These are phyloP conservation scores for Mycena filopes DNA, from an alignment of 768 basidiomycete genomes.

Conservation along the genomic window DNA sequence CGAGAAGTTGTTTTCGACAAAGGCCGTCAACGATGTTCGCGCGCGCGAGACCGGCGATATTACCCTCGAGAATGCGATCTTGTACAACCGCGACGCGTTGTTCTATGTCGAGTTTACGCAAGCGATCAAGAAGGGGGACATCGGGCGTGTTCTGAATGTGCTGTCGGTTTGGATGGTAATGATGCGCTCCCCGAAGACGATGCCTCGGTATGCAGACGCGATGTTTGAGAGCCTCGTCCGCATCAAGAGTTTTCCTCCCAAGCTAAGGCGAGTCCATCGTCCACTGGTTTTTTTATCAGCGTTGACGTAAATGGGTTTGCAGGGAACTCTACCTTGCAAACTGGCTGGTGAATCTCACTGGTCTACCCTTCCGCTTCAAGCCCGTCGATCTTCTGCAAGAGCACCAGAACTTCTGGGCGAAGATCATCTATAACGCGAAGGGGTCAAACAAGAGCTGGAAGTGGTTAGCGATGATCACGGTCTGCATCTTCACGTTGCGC, in stretches of 20 bases:
- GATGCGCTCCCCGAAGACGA: constrained; percentile 25
- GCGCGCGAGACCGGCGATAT: background rate
- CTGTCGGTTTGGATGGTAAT: constrained; percentile 30
- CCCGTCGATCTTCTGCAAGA: constrained; percentile 26
- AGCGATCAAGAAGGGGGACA: constrained; percentile 36
- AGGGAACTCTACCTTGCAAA: no score
- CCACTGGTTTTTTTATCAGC: no score
- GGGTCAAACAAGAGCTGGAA: constrained; percentile 27
- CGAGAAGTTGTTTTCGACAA: constrained; percentile 25
- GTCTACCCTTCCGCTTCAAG: constrained; percentile 15
- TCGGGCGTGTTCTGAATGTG: constrained; percentile 33
- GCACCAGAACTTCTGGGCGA: background rate
- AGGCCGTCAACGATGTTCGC: constrained; percentile 2
- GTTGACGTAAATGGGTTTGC: no score
- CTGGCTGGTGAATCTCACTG: no score
- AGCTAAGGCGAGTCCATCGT: constrained; percentile 8
- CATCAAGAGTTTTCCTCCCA: constrained; percentile 7
- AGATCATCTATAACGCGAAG: constrained; percentile 15
- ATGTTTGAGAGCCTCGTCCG: constrained; percentile 19
- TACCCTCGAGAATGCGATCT: constrained; percentile 23
- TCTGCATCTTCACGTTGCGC: constrained; percentile 26
- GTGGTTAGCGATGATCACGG: constrained; percentile 31
- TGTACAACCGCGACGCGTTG: constrained; percentile 35
- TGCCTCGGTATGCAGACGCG: constrained; percentile 33
- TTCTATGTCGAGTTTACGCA: constrained; percentile 28